These are phyloP conservation scores for Carex scoparia DNA, from an alignment of 176 grass and related monocot species.

Conservation along the genomic window DNA sequence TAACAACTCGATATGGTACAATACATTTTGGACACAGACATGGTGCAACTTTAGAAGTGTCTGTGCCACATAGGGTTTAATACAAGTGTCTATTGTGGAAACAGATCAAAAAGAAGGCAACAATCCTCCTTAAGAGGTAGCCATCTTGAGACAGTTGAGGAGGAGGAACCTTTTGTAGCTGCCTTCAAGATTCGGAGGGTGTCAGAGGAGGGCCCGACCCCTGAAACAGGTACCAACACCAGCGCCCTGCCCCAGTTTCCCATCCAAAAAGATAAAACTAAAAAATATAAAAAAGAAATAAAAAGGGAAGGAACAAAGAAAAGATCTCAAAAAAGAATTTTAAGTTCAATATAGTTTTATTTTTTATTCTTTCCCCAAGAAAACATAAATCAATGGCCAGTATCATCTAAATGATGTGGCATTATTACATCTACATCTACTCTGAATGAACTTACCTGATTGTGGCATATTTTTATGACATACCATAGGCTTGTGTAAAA, in stretches of 20 bases:
- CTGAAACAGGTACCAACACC: slow-evolving; percentile 28
- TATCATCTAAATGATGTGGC: neutral
- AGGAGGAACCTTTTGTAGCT: slow-evolving; percentile 65
- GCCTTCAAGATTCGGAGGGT: slow-evolving; percentile 64
- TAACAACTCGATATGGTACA: too few species aligned
- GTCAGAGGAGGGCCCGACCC: slow-evolving; percentile 41
- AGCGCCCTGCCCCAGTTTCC: neutral
- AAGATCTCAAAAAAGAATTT: neutral
- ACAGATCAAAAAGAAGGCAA: slow-evolving; percentile 66
- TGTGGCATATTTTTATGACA: neutral
- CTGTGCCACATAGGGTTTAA: neutral
- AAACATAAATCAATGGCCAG: neutral
- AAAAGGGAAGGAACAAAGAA: neutral
- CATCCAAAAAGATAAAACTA: neutral
- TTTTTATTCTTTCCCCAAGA: slow-evolving; percentile 12
- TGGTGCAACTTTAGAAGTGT: neutral
- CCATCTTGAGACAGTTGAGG: slow-evolving; percentile 75
- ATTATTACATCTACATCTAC: neutral
- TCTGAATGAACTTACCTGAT: neutral
- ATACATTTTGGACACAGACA: too few species aligned
- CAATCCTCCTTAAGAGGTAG: slow-evolving; percentile 54
- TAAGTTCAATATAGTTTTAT: neutral
- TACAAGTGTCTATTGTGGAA: neutral
- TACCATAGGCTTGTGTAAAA: neutral
- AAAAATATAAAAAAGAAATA: neutral